Base-by-base conservation (phyloP, 768 basidiomycete genomes). In the Kwoniella botswanensis region DNA sequence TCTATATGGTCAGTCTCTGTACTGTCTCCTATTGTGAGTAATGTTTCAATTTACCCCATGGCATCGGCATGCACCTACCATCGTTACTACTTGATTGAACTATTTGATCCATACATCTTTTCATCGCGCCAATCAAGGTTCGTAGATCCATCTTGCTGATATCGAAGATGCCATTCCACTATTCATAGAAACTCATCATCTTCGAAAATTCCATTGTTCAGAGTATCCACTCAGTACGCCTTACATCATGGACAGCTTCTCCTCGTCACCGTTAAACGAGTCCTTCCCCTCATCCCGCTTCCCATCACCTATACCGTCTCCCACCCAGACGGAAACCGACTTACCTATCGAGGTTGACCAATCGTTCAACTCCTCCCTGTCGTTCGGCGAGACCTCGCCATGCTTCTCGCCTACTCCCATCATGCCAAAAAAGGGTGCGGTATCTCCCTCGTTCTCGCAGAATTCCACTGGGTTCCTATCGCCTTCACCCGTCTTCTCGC, bases 301-400 rank as follows among this genome's bases (percentile, higher is more conserved):
- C 65, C 62, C 67, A 18, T 81, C 79, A 4, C 77, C 79, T 5
- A 63, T 59, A 22, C 75, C 76, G 1, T 81, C 79, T n/a, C 79
- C 79, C 2, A 81, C 79, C 4, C 67, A 68, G 17, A 81, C 79
- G 63, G 79, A 79, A 21, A 71, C 65, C 46, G 77, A 79, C 42
- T 62, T 81, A 4, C 79, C 79, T 9, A 76, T 76, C 41, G 79
- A 81, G 50, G 79, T 81, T 21, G 79, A 81, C 63, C 77, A 76
- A 56, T 81, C 79, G 2, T 81, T 81, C 79, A 81, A 79, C 73
- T 81, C 79, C 17, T 81, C 79, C 69, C 74, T 81, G 77, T 77
- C 76, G 21, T 56, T 78, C 24, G 26, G 56, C 59, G 72, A 75
- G 35, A 57, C 68, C 17, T 71, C 74, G 9, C 68, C 71, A 43